Conservation (phyloP, 192 early-diverging fungal species). For the Geranomyces michiganensis region DNA sequence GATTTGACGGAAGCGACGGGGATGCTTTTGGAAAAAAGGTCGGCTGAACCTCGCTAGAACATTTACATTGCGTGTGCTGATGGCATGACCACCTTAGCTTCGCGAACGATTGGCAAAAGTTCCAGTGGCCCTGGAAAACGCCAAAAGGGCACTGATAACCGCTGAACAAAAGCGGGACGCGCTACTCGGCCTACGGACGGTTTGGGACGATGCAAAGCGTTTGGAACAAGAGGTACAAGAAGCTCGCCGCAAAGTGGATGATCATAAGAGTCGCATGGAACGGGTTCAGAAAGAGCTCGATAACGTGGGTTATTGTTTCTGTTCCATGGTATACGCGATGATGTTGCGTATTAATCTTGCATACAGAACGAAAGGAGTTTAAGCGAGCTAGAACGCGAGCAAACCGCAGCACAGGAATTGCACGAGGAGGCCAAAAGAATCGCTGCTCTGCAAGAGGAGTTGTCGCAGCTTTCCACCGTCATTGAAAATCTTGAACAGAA, state of each 20-base stretch:
- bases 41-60: neutral
- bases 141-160: constrained; percentile 42
- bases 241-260: constrained; percentile 25
- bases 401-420: constrained; percentile 41
- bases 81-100: constrained; percentile 28
- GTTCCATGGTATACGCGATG: too few relatives aligned
- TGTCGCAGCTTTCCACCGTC: constrained; percentile 44
- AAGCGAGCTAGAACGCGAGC: constrained; percentile 18
- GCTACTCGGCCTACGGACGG: constrained; percentile 46
- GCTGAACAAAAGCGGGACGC: constrained; percentile 36
- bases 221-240: constrained; percentile 54
- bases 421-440: constrained; percentile 43
- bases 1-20: constrained; percentile 62
- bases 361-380: neutral
- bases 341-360: too few relatives aligned
- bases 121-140: constrained; percentile 31
- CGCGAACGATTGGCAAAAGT: constrained; percentile 38
- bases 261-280: constrained; percentile 22
- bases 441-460: constrained; percentile 41
- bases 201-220: constrained; percentile 47
- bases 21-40: constrained; percentile 46
- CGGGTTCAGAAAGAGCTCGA: constrained; percentile 19
- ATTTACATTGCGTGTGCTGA: neutral
- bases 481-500: constrained; percentile 53
- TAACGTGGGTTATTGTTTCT: constrained; percentile 25